Evolutionary conservation across 371 early-diverging fungal species (phyloP).

Genomic region (Mortierella sp.): DNA sequence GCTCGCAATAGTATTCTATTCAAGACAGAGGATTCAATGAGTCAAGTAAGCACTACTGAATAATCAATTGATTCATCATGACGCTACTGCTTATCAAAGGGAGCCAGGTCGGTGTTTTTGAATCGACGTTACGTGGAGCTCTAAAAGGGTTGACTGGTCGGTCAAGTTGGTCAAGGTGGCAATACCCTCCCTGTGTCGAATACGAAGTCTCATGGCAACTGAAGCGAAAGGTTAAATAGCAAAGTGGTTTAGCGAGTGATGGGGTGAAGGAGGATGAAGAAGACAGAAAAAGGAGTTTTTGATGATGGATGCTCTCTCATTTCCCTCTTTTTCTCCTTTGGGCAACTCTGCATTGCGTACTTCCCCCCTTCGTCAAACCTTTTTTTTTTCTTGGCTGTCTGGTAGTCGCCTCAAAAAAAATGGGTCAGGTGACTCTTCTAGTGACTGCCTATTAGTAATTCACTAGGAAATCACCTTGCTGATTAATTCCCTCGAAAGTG

Average conservation of each 20-base stretch:
- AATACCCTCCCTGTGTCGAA: conserved; percentile 61
- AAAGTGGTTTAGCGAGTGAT: conserved; percentile 31
- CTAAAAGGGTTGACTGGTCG: conserved; percentile 47
- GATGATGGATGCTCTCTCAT: background rate
- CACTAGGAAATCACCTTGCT: background rate
- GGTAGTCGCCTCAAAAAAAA: background rate
- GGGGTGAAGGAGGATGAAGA: background rate
- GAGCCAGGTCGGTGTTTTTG: background rate
- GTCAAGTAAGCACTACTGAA: background rate
- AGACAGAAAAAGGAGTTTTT: background rate
- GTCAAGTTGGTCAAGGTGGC: conserved; percentile 51
- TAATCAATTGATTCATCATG: background rate
- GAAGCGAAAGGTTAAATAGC: conserved; percentile 37
- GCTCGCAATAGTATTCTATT: conserved; percentile 32
- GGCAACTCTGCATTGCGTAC: background rate
- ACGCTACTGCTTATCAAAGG: background rate
- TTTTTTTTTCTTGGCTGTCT: background rate
- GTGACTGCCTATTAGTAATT: conserved; percentile 17
- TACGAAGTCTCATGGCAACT: conserved; percentile 61
- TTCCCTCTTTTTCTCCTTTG: background rate
- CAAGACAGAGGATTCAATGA: background rate
- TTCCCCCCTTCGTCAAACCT: background rate
- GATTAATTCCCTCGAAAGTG: background rate
- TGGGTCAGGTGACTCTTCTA: background rate
- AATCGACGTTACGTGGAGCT: conserved; percentile 38